Conservation (phyloP, 805 yeast species). For the Teunomyces kruisii region DNA sequence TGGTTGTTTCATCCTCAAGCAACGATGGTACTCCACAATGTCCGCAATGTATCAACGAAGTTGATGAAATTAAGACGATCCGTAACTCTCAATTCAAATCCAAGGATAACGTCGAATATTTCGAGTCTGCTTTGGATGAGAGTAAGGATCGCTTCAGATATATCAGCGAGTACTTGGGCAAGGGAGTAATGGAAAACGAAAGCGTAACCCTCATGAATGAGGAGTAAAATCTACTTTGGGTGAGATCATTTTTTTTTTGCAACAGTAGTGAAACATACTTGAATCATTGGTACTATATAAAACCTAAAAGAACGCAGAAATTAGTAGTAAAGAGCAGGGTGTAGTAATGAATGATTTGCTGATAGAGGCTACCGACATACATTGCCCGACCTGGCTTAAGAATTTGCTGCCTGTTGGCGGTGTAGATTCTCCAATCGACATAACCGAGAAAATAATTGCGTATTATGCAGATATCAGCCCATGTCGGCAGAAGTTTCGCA, state of each 20-base stretch:
- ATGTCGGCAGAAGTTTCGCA: not conserved
- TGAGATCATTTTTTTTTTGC: not conserved
- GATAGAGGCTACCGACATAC: not conserved
- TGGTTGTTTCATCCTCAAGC: conserved; percentile 10
- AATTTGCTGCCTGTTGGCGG: not conserved
- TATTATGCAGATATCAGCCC: not conserved
- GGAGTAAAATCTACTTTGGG: not conserved
- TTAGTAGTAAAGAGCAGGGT: too few relatives aligned
- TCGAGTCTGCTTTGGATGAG: conserved; percentile 55
- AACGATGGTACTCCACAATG: conserved; percentile 40
- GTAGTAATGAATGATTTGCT: conserved; percentile 9
- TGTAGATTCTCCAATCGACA: not conserved
- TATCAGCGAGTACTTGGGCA: conserved; percentile 78
- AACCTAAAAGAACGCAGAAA: too few relatives aligned
- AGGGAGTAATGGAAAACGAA: conserved; percentile 73
- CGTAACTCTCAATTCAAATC: conserved; percentile 60
- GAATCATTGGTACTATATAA: not conserved
- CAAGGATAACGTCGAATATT: conserved; percentile 62
- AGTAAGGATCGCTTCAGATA: conserved; percentile 67
- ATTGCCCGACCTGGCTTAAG: conserved; percentile 1
- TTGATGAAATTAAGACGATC: conserved; percentile 62
- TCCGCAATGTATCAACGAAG: conserved; percentile 73
- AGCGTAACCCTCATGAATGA: conserved; percentile 9
- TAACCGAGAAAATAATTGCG: conserved; percentile 1
- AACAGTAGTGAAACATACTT: not conserved